Base-by-base conservation (phyloP, 1,284 basidiomycete genomes). In the Inonotus hispidus region DNA sequence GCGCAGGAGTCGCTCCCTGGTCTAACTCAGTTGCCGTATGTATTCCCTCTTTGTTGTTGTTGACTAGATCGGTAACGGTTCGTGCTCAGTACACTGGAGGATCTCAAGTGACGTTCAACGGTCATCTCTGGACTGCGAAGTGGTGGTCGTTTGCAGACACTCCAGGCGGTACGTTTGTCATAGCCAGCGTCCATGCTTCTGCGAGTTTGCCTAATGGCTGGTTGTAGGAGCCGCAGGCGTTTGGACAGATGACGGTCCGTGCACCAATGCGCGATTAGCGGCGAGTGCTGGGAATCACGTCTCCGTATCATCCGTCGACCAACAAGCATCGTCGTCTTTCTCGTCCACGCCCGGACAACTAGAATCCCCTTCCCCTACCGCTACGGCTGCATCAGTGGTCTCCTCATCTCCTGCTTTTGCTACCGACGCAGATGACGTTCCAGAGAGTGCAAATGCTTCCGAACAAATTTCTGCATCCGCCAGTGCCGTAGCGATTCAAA, bases 61-160 rank as follows among this genome's bases (percentile, higher is more conserved):
- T 50, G 7, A 38, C 23, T 39, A 25, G 11, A 7, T 8, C n/a
- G 13, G 7, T 49, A 29, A 10, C 41, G 41, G 21, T n/a, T 11
- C 27, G 16, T 19, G 14, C 4, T 62, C 27, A 60, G 62, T 60
- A 63, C 45, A 53, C 29, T 21, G 62, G 62, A n/a, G 58, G 62
- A 6, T 38, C 53, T 16, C 47, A 59, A 45, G 62, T 63, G 14
- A 56, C 62, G 23, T 60, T 41, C 29, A 56, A 46, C 43, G 77
- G 77, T 19, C 71, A 80, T 62, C 69, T 81, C 32, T 82, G 79
- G 78, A 79, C 77, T 39, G 79, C 79, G n/a, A 72, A 77, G 63
- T 81, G 81, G 81, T 86, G 83, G 83, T 82, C 82, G 19, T 71
- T 82, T 66, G 77, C 72, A 45, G 83, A 85, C 66, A 77, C 71